Percentiles rank a stretch among this genome's conserved stretches.
These are phyloP conservation scores for Gnomoniopsis sp. DNA, from an alignment of 2,329 filamentous ascomycete genomes.

Conservation along the genomic window DNA sequence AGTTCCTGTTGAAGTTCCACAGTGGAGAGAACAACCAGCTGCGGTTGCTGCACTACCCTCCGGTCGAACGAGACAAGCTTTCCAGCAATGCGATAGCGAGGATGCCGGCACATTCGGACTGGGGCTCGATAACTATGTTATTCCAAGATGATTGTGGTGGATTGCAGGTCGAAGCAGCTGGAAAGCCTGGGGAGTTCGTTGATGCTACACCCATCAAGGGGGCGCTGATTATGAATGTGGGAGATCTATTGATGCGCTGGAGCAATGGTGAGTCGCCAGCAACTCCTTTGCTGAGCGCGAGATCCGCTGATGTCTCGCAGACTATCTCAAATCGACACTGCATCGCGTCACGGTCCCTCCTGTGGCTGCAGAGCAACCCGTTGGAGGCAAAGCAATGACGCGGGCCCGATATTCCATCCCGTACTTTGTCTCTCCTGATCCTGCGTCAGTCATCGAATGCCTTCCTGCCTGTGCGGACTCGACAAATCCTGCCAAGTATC, in stretches of 20 bases:
- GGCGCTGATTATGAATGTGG: constrained; percentile 17
- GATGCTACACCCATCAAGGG: constrained; percentile 14
- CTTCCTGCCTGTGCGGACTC: constrained; percentile 42
- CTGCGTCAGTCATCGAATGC: constrained; percentile 46
- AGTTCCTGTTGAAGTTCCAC: constrained; percentile 36
- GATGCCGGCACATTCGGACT: constrained; percentile 31
- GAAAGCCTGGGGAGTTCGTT: constrained; percentile 13
- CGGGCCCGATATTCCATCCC: constrained; percentile 53
- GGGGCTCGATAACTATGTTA: constrained; percentile 40
- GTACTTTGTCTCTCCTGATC: constrained; percentile 52
- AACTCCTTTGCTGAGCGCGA: not conserved
- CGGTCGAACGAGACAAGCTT: constrained; percentile 25
- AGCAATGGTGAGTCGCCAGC: constrained; percentile 13
- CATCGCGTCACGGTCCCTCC: constrained; percentile 14
- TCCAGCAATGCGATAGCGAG: constrained; percentile 25
- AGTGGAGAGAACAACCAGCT: constrained; percentile 56
- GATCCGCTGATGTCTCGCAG: not conserved
- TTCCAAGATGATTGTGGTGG: constrained; percentile 42
- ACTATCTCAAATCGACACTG: constrained; percentile 19
- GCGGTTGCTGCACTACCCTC: constrained; percentile 53
- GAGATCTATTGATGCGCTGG: constrained; percentile 18
- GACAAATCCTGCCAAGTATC: constrained; percentile 43
- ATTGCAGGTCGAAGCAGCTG: constrained; percentile 35
- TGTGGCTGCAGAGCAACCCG: constrained; percentile 1
- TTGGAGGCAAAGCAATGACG: constrained; percentile 34